Evolutionary conservation across 2,329 filamentous ascomycete genomes (phyloP), one percentile per base, ranked within the genome.

Genomic region (Dothideomycetes sp.): DNA sequence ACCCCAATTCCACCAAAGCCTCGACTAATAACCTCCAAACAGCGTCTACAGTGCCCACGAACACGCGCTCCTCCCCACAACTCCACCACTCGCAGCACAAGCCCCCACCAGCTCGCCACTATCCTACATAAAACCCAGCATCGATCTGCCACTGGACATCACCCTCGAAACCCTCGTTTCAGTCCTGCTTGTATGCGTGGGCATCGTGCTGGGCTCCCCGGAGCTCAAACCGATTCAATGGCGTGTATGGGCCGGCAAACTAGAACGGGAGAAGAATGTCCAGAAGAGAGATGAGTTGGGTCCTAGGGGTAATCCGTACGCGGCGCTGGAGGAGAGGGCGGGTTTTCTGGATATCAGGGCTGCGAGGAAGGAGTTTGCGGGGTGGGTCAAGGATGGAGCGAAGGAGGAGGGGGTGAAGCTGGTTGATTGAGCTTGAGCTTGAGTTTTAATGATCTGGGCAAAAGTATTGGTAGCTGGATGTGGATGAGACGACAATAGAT

Each of bases 41-140:
- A 98, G 91, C 47, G 93, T 88, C 65, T 98, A 96, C 65, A 98
- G 91, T 37, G 87, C 88, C 34, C 84, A 94, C 62, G 91, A 98
- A 65, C 84, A 94, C 65, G 82, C 85, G 5, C 71, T 79, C 16
- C 74, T 94, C 36, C 66, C 69, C 38, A 58, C 66, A 32, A 63
- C 66, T 19, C 58, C 68, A 31, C 53, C 65, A 27, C 22, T 27
- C 22, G 7, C 22, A 7, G 12, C 22, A 7, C 22, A 27, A 7
- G 22, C 22, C 22, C 22, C 62, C 42, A 47, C 58, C 47, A 42
- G 59, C 39, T 45, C 44, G 47, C 34, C 5, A 14, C 39, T 34
- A 17, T 38, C 30, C 29, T 41, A 34, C 39, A 36, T 33, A 11
- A 47, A 56, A 19, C 48, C 55, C 1, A 54, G 52, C 34, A 47